phyloP scores from a whole-genome alignment of 306 rosid genomes.

The cucumber (Cucumis sativus) region DNA sequence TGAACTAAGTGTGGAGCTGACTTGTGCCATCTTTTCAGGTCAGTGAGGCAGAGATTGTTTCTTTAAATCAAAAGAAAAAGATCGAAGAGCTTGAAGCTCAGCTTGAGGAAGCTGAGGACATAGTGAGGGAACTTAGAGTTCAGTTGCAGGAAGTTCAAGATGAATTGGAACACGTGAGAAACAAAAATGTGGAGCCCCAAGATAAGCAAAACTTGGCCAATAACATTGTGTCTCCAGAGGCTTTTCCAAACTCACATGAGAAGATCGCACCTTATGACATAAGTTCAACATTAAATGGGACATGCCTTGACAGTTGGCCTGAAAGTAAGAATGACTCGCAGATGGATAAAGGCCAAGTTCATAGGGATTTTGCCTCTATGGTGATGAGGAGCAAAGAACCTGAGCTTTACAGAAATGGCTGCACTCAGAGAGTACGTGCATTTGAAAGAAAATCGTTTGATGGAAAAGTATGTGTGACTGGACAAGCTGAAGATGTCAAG shows the following conservation, averaged over 20 bases:
- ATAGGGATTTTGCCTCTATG: constrained; percentile 58
- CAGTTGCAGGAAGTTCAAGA: constrained; percentile 58
- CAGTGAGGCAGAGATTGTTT: constrained; percentile 41
- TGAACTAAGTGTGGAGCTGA: constrained; percentile 8
- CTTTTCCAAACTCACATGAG: constrained; percentile 18
- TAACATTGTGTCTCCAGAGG: constrained; percentile 14
- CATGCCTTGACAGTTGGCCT: constrained; percentile 20
- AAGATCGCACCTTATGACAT: constrained; percentile 9
- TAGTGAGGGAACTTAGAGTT: constrained; percentile 64
- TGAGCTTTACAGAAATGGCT: constrained; percentile 73
- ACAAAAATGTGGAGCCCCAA: constrained; percentile 20
- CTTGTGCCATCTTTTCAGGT: constrained; percentile 27
- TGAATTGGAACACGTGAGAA: constrained; percentile 44
- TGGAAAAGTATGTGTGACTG: constrained; percentile 12
- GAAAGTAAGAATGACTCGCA: constrained; percentile 20
- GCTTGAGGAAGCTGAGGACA: constrained; percentile 79
- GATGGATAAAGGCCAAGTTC: constrained; percentile 29
- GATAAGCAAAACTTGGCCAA: not conserved
- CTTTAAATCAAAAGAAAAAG: constrained; percentile 46
- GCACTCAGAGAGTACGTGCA: constrained; percentile 89
- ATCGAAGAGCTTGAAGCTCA: constrained; percentile 85
- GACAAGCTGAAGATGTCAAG: constrained; percentile 31
- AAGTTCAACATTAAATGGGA: constrained; percentile 19
- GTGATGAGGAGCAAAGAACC: constrained; percentile 73
- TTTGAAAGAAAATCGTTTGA: constrained; percentile 39